Evolutionary conservation across 208 protist species (phyloP).

Genomic region (Trypanosoma cruzi): DNA sequence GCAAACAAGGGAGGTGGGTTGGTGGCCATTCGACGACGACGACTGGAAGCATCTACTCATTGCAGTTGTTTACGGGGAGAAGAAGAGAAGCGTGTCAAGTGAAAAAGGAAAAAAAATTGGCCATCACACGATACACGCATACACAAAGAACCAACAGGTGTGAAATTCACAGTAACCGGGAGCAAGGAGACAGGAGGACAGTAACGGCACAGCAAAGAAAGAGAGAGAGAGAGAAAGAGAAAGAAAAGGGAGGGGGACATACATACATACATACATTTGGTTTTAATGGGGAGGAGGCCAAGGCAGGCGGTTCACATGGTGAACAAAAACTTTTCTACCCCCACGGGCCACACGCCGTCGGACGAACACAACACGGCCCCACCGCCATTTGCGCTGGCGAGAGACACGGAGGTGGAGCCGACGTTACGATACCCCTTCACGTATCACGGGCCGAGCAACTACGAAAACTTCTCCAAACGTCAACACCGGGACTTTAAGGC

Average conservation of each 20-base stretch:
- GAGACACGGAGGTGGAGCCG: not conserved
- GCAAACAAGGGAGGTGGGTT: not conserved
- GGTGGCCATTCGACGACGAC: not conserved
- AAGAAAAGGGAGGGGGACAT: constrained; percentile 2
- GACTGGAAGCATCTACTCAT: no score
- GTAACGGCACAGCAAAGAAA: not conserved
- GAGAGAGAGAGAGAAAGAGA: constrained; percentile 9
- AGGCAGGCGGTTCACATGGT: not conserved
- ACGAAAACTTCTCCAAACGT: constrained; percentile 16
- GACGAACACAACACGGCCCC: not conserved
- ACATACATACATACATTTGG: not conserved
- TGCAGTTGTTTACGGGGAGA: not conserved
- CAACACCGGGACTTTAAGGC: constrained; percentile 75
- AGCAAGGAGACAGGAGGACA: not conserved
- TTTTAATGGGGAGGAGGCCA: not conserved
- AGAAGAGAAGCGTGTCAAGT: not conserved
- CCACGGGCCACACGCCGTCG: not conserved
- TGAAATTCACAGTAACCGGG: no score
- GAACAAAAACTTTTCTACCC: not conserved
- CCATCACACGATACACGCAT: no score
- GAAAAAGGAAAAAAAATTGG: not conserved
- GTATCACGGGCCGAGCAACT: constrained; percentile 38
- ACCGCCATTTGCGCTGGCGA: not conserved
- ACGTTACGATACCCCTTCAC: constrained; percentile 30
- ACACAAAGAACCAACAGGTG: no score